These are phyloP conservation scores for Exophiala bonariae DNA, from an alignment of 2,329 filamentous ascomycete genomes.

Conservation along the genomic window DNA sequence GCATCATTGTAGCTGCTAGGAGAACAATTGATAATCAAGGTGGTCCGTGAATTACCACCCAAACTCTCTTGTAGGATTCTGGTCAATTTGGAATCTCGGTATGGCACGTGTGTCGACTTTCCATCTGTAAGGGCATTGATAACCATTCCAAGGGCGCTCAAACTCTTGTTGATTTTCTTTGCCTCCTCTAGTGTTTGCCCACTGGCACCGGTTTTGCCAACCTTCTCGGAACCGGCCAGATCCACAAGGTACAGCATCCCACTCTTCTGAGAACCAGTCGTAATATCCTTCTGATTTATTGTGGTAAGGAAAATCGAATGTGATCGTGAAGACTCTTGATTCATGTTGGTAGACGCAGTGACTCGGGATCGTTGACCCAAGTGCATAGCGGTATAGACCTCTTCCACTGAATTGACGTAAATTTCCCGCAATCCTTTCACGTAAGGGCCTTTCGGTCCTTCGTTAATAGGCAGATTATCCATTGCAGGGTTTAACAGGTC, in stretches of 20 bases:
- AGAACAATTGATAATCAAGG: conserved; percentile 98
- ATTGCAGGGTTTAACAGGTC: conserved; percentile 91
- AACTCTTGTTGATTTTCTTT: conserved; percentile 99
- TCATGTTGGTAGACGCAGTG: conserved; percentile 98
- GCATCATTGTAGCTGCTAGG: conserved; percentile 97
- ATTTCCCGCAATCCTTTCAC: conserved; percentile 94
- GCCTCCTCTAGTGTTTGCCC: conserved; percentile 97
- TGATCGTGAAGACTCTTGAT: conserved; percentile 94
- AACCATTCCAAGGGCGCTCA: conserved; percentile 97
- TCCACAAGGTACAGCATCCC: conserved; percentile 97
- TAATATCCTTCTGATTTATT: conserved; percentile 95
- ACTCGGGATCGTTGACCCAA: conserved; percentile 84
- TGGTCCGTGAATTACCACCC: conserved; percentile 97
- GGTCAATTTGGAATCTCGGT: conserved; percentile 96
- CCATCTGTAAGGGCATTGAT: conserved; percentile 97
- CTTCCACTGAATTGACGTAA: conserved; percentile 91
- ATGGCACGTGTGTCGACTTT: conserved; percentile 94
- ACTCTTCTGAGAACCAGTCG: conserved; percentile 93
- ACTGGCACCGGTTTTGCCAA: conserved; percentile 96
- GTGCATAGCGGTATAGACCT: conserved; percentile 96
- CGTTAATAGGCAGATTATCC: conserved; percentile 95
- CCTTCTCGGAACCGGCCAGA: conserved; percentile 96
- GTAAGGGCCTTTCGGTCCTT: conserved; percentile 95
- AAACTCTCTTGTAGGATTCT: conserved; percentile 95
- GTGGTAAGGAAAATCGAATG: conserved; percentile 98